These are phyloP conservation scores for Sugiyamaella xylanicola DNA, from an alignment of 1,139 yeast species.

Conservation along the genomic window DNA sequence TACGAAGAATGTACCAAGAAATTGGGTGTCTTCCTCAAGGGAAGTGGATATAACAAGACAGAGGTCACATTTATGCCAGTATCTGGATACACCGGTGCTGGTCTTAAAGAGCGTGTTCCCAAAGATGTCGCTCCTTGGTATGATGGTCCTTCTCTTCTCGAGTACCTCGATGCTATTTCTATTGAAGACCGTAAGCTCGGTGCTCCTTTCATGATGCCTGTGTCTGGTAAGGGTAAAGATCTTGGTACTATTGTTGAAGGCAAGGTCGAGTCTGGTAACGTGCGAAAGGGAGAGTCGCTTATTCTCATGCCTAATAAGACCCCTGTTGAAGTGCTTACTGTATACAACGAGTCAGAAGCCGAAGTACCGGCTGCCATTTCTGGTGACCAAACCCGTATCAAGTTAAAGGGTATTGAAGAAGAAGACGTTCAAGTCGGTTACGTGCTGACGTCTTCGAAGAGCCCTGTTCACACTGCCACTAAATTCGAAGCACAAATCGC, in stretches of 20 bases:
- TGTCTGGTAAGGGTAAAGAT: constrained; percentile 92
- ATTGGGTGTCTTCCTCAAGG: constrained; percentile 74
- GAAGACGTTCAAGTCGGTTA: constrained; percentile 92
- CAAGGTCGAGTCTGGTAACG: constrained; percentile 93
- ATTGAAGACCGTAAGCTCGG: constrained; percentile 82
- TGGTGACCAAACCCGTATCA: constrained; percentile 96
- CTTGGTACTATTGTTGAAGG: constrained; percentile 98
- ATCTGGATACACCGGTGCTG: constrained; percentile 97
- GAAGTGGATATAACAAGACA: constrained; percentile 85
- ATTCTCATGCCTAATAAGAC: constrained; percentile 91
- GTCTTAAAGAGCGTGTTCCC: constrained; percentile 82
- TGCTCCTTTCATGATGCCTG: constrained; percentile 97
- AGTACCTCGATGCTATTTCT: constrained; percentile 81
- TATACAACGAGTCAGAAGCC: constrained; percentile 92
- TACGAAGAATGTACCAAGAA: constrained; percentile 93
- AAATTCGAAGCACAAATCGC: constrained; percentile 95
- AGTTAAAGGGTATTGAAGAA: constrained; percentile 94
- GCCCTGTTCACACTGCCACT: constrained; percentile 90
- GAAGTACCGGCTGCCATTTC: constrained; percentile 89
- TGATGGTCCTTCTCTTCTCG: constrained; percentile 86
- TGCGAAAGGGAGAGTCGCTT: constrained; percentile 74
- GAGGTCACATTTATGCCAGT: constrained; percentile 95
- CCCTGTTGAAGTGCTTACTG: constrained; percentile 78
- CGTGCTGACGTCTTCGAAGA: constrained; percentile 79
- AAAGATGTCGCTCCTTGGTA: constrained; percentile 86